Conservation (phyloP, 2,329 filamentous ascomycete genomes). For the Westerdykella sp. region DNA sequence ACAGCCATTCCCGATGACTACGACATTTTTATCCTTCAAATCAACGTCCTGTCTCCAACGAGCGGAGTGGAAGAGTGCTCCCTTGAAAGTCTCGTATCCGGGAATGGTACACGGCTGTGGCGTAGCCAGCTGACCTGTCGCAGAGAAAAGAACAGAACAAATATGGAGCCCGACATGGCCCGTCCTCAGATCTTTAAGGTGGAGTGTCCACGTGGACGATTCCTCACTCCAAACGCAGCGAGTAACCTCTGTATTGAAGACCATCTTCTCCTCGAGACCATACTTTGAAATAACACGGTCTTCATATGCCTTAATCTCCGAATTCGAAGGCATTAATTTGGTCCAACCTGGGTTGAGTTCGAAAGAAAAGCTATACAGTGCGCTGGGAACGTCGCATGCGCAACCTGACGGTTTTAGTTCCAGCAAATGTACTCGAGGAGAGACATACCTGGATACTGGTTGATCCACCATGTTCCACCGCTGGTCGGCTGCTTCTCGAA, state of each 20-base stretch:
- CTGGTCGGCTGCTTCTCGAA: not conserved
- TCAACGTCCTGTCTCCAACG: slow-evolving; percentile 45
- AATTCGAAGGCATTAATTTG: too few species aligned
- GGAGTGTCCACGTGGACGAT: not conserved
- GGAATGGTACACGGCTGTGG: slow-evolving; percentile 20
- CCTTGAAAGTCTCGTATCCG: slow-evolving; percentile 44
- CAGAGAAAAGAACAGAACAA: not conserved
- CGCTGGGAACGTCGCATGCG: too few species aligned
- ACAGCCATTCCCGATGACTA: slow-evolving; percentile 39
- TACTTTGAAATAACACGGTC: too few species aligned
- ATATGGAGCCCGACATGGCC: not conserved
- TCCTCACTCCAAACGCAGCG: not conserved
- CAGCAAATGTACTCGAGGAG: too few species aligned
- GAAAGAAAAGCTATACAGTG: too few species aligned
- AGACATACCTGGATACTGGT: not conserved
- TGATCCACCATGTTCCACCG: not conserved
- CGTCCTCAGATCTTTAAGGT: not conserved
- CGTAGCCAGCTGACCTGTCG: not conserved
- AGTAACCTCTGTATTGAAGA: too few species aligned
- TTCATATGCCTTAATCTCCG: too few species aligned
- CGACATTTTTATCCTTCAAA: slow-evolving; percentile 45
- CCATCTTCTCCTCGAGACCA: too few species aligned
- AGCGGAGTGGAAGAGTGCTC: slow-evolving; percentile 47
- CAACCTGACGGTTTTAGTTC: too few species aligned
- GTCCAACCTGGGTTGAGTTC: too few species aligned